Percentiles rank a stretch among this genome's conserved stretches.
Evolutionary conservation across 31 red algal genomes (phyloP).

Genomic region (Porphyra umbilicalis): DNA sequence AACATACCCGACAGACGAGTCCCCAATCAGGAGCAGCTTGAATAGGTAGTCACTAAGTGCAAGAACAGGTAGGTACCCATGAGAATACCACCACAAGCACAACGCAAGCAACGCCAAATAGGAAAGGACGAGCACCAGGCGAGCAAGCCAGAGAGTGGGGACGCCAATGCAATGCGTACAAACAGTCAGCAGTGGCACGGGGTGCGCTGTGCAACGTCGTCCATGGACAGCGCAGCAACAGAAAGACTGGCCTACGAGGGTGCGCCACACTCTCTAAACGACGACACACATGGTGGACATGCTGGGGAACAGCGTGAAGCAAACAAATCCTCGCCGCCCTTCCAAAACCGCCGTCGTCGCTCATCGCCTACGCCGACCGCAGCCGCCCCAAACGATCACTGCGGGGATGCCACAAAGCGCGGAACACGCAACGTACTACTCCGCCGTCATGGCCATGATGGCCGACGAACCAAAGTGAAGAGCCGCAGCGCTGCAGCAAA

Average conservation of each 20-base stretch:
- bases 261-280: too few relatives aligned
- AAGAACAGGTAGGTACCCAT: background rate
- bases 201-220: background rate
- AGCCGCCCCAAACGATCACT: background rate
- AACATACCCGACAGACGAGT: slow-evolving; percentile 32
- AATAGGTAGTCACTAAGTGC: slow-evolving; percentile 82
- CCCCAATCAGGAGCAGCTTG: slow-evolving; percentile 98
- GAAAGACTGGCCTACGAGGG: too few relatives aligned
- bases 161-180: background rate
- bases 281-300: too few relatives aligned
- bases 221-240: background rate
- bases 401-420: background rate
- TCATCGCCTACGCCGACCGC: background rate
- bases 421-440: background rate
- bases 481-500: too few relatives aligned
- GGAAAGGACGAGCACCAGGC: background rate
- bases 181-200: background rate
- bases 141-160: background rate
- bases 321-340: too few relatives aligned
- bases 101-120: background rate
- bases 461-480: too few relatives aligned
- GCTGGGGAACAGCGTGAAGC: too few relatives aligned
- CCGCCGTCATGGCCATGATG: background rate
- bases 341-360: too few relatives aligned
- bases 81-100: background rate